Conservation (phyloP, 768 basidiomycete genomes). For the Russula emetica region DNA sequence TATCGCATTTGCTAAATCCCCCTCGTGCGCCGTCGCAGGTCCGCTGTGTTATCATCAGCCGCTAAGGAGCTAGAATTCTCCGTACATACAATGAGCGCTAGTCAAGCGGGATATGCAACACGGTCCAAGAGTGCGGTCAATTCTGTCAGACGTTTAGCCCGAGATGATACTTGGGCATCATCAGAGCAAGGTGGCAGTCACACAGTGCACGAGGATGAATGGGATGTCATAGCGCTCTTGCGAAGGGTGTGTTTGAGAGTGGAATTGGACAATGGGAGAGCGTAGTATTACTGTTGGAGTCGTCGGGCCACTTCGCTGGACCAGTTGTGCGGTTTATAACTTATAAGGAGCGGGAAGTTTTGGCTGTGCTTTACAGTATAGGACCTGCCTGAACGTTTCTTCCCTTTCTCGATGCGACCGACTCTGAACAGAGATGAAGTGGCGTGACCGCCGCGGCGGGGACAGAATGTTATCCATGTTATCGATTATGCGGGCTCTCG, state of each 20-base stretch:
- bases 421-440: no score
- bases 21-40: constrained; percentile 33
- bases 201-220: constrained; percentile 1
- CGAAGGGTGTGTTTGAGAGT: constrained; percentile 9
- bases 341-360: no score
- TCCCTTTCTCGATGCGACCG: no score
- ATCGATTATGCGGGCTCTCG: no score
- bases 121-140: constrained; percentile 7
- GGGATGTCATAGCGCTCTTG: constrained; percentile 9
- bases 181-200: neutral
- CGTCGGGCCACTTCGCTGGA: no score
- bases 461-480: no score
- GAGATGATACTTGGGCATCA: constrained; percentile 1
- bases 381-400: no score
- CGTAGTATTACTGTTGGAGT: neutral
- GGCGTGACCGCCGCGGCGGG: no score
- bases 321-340: no score
- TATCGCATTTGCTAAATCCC: neutral
- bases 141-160: constrained; percentile 5
- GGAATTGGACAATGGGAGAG: neutral
- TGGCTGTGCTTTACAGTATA: no score
- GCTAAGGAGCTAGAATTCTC: constrained; percentile 49
- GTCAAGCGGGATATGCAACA: constrained; percentile 46
- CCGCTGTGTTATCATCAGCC: constrained; percentile 38
- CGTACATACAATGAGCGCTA: constrained; percentile 48